A percentile compares a stretch with the other conserved stretches of the same genome.
Evolutionary conservation across 2,329 filamentous ascomycete species (phyloP).

Genomic region (Ophiocordyceps australis): DNA sequence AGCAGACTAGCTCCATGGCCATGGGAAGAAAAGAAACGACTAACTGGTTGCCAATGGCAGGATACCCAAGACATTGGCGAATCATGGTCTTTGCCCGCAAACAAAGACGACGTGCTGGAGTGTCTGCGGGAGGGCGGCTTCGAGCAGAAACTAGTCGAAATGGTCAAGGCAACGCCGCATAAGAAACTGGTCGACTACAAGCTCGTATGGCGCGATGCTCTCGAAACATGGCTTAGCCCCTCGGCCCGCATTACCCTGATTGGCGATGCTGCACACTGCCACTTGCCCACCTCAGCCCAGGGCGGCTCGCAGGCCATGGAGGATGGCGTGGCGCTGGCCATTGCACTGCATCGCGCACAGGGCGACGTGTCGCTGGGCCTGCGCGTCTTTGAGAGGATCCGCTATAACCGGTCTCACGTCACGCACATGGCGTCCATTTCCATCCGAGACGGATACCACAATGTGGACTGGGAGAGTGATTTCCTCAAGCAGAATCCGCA

Average conservation of each 20-base stretch:
- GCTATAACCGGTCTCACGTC: conserved; percentile 19
- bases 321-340: conserved; percentile 26
- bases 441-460: conserved; percentile 2
- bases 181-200: conserved; percentile 9
- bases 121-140: conserved; percentile 15
- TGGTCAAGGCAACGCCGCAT: conserved; percentile 11
- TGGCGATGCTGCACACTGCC: conserved; percentile 30
- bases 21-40: no score
- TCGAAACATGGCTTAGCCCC: conserved; percentile 10
- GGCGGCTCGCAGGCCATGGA: conserved; percentile 30
- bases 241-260: conserved; percentile 21
- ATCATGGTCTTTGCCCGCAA: conserved; percentile 18
- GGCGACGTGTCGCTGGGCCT: conserved; percentile 18
- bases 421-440: conserved; percentile 2
- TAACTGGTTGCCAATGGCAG: conserved; percentile 5
- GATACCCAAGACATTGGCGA: conserved; percentile 21
- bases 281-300: conserved; percentile 26
- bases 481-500: neutral
- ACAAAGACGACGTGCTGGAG: conserved; percentile 16
- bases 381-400: conserved; percentile 22
- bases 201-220: conserved; percentile 16
- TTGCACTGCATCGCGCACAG: conserved; percentile 14
- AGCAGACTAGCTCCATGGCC: no score
- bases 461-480: conserved; percentile 1
- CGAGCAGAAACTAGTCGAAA: conserved; percentile 21